These are phyloP conservation scores for Citrus mangshanensis DNA, from an alignment of 345 rosid species.

Conservation along the genomic window DNA sequence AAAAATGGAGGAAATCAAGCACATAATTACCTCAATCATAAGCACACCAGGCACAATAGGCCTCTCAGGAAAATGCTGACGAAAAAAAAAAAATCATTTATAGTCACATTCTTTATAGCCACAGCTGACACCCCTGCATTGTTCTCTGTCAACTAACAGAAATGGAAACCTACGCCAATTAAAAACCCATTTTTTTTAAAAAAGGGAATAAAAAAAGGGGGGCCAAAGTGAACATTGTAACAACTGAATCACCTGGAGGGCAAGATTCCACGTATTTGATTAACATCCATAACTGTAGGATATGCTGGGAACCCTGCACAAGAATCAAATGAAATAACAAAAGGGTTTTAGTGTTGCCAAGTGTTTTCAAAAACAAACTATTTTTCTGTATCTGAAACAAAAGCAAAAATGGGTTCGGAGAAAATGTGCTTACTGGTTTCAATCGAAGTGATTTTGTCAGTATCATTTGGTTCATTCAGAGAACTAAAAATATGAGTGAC, in stretches of 20 bases:
- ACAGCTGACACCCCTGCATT: slow-evolving; percentile 91
- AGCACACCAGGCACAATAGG: slow-evolving; percentile 99
- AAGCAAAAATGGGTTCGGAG: neutral
- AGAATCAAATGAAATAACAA: neutral
- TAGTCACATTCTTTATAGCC: slow-evolving; percentile 91
- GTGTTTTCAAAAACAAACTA: neutral
- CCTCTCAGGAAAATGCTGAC: slow-evolving; percentile 97
- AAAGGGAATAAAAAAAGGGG: neutral
- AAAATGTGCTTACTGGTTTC: neutral
- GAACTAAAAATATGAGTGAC: neutral
- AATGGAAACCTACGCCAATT: slow-evolving; percentile 59
- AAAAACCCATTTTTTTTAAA: no score
- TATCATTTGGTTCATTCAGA: slow-evolving; percentile 2
- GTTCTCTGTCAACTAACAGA: slow-evolving; percentile 93
- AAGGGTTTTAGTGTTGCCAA: neutral
- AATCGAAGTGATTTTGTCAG: neutral
- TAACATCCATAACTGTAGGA: slow-evolving; percentile 83
- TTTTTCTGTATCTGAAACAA: neutral
- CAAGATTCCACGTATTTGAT: slow-evolving; percentile 78
- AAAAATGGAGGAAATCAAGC: neutral
- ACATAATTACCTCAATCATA: slow-evolving; percentile 74
- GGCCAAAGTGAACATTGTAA: neutral
- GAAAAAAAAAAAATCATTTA: slow-evolving; percentile 89
- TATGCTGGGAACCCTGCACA: slow-evolving; percentile 53
- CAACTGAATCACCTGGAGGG: slow-evolving; percentile 56